phyloP scores from a whole-genome alignment of 768 basidiomycete genomes.

The Trametopsis cervina region DNA sequence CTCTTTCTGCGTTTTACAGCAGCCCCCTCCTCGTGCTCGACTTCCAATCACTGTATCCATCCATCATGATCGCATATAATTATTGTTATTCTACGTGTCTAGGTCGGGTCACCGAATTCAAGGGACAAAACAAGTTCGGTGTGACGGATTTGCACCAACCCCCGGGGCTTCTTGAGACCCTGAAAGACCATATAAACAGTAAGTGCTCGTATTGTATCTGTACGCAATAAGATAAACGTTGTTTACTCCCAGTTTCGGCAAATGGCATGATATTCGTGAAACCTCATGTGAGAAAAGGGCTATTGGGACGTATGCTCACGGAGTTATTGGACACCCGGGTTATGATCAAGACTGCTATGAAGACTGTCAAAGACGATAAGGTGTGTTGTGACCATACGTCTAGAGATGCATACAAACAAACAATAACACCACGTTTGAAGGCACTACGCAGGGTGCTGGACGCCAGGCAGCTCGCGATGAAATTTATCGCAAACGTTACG shows the following conservation, averaged over 20 bases:
- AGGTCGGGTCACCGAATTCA: constrained; percentile 81
- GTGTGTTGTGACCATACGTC: too few relatives aligned
- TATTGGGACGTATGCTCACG: constrained; percentile 84
- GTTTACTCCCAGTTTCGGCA: constrained; percentile 64
- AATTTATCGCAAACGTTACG: constrained; percentile 91
- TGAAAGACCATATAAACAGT: constrained; percentile 79
- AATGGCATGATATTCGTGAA: constrained; percentile 96
- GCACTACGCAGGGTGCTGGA: constrained; percentile 71
- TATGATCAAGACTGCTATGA: constrained; percentile 98
- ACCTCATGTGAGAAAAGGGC: constrained; percentile 70
- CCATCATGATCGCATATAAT: constrained; percentile 98
- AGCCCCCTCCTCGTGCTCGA: constrained; percentile 91
- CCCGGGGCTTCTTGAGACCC: constrained; percentile 55
- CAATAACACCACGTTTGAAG: too few relatives aligned
- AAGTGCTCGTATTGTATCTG: constrained; percentile 14
- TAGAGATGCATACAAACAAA: too few relatives aligned
- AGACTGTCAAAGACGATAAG: constrained; percentile 67
- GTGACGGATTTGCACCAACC: constrained; percentile 67
- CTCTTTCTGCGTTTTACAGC: constrained; percentile 85
- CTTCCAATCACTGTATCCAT: constrained; percentile 95
- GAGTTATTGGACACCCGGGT: constrained; percentile 93
- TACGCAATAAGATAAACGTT: neutral
- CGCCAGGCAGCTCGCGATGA: constrained; percentile 87
- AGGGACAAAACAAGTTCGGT: constrained; percentile 84
- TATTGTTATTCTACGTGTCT: constrained; percentile 96